Conservation (phyloP, 148 eudicot genomes). For the Agrostemma githago region DNA sequence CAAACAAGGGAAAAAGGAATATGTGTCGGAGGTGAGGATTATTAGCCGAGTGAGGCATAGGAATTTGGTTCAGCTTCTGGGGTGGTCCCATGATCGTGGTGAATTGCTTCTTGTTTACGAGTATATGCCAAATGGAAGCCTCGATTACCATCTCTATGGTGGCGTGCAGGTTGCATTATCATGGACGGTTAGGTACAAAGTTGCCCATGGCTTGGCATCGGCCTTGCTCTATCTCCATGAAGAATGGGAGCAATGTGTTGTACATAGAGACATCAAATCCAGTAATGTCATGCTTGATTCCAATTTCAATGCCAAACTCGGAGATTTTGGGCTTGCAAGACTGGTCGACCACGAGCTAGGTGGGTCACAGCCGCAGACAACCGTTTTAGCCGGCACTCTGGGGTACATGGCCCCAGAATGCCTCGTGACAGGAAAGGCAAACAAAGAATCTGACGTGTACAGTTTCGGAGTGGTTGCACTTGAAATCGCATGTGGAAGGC, state of each 20-base stretch:
- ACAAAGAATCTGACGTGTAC: conserved; percentile 46
- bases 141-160: conserved; percentile 32
- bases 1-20: conserved; percentile 44
- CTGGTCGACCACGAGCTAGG: conserved; percentile 44
- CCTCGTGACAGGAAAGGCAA: conserved; percentile 31
- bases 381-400: conserved; percentile 39
- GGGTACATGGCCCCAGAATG: conserved; percentile 53
- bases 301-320: conserved; percentile 47
- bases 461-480: conserved; percentile 47
- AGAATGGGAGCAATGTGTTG: conserved; percentile 58
- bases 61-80: conserved; percentile 41
- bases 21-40: conserved; percentile 35
- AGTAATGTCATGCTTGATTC: conserved; percentile 64
- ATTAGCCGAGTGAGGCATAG: conserved; percentile 39
- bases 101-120: conserved; percentile 40
- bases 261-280: conserved; percentile 56
- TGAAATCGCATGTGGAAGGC: conserved; percentile 44
- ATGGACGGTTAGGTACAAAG: conserved; percentile 34
- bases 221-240: conserved; percentile 58
- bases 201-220: conserved; percentile 46
- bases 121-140: conserved; percentile 43
- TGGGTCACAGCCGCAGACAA: conserved; percentile 38
- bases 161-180: background rate
- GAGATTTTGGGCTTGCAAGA: conserved; percentile 58
- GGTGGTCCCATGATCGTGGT: conserved; percentile 41